Base-by-base conservation (phyloP, 257 asterid species). In the Linderniella brevidens region DNA sequence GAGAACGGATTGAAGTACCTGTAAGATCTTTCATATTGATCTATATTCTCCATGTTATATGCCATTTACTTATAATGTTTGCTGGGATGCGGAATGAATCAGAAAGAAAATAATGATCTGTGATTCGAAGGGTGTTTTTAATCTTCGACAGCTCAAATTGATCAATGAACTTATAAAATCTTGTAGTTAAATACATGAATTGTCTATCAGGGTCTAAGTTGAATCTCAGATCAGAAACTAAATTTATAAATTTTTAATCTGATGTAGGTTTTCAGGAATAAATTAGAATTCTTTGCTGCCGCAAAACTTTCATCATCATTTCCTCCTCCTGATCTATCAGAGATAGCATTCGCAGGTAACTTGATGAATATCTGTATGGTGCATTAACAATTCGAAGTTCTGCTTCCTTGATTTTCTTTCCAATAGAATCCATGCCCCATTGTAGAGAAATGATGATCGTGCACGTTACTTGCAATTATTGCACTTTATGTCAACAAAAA, bases 291-390 rank as follows among this genome's bases (percentile, higher is more conserved):
- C 75, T 81, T 73, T 54, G 99, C 99, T 52, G 96, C 99, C 61
- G 99, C 99, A 41, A 90, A 90, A 75, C 42, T 70, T 58, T 77
- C 94, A 10, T 85, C 92, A n/a, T 85, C 99, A 44, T 79, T 90
- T 37, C 99, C 96, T 19, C 54, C 83, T 56, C 88, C 81, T 49
- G 94, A 85, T 35, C 94, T 79, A 65, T 92, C 94, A 29, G 96
- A 90, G 80, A 81, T 90, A 69, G 99, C 99, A 41, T 90, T 90
- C 75, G 99, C 99, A 69, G 99, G 99, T 85, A 60, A 35, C 35
- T 40, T 38, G 50, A 13, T 50, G 15, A 39, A 39, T 11, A 39
- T 39, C 13, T 39, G n/a, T n/a, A n/a, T n/a, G 3, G 9, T 39
- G 9, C 15, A 39, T 13, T 3, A 39, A 3, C 12, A 17, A 15